Percentiles rank a stretch among this genome's conserved stretches.
These are phyloP conservation scores for Jamesozyma lodderae DNA, from an alignment of 805 yeast species.

Conservation along the genomic window DNA sequence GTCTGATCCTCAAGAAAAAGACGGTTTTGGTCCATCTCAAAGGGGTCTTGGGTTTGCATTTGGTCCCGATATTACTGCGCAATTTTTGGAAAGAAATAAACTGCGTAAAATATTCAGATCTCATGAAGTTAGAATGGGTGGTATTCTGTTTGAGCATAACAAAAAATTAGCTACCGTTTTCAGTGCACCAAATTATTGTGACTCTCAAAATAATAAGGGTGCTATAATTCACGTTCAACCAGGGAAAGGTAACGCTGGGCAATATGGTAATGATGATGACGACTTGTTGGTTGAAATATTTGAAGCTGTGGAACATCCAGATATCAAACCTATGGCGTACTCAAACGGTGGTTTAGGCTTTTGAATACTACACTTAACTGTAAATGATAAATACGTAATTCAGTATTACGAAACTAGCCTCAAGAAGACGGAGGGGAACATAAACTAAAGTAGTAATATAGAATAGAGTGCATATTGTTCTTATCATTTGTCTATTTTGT, in stretches of 20 bases:
- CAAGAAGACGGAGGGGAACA: too few species aligned
- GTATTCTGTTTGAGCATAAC: slow-evolving; percentile 80
- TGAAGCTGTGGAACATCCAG: slow-evolving; percentile 82
- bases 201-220: slow-evolving; percentile 81
- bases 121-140: slow-evolving; percentile 91
- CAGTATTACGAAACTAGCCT: too few species aligned
- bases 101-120: slow-evolving; percentile 80
- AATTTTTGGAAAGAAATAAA: slow-evolving; percentile 63
- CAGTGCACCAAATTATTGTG: slow-evolving; percentile 97
- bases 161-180: slow-evolving; percentile 88
- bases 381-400: too few species aligned
- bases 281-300: slow-evolving; percentile 52
- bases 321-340: slow-evolving; percentile 91
- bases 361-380: too few species aligned
- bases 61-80: slow-evolving; percentile 88
- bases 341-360: slow-evolving; percentile 41
- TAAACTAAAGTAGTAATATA: too few species aligned
- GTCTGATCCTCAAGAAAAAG: slow-evolving; percentile 84
- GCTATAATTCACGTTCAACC: slow-evolving; percentile 68
- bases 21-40: slow-evolving; percentile 80
- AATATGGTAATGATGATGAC: slow-evolving; percentile 37
- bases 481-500: too few species aligned
- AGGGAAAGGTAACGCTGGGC: slow-evolving; percentile 30
- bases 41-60: slow-evolving; percentile 95
- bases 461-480: too few species aligned